Conservation (phyloP, 163 green algal species). For the Chlamydomonas reinhardtii region DNA sequence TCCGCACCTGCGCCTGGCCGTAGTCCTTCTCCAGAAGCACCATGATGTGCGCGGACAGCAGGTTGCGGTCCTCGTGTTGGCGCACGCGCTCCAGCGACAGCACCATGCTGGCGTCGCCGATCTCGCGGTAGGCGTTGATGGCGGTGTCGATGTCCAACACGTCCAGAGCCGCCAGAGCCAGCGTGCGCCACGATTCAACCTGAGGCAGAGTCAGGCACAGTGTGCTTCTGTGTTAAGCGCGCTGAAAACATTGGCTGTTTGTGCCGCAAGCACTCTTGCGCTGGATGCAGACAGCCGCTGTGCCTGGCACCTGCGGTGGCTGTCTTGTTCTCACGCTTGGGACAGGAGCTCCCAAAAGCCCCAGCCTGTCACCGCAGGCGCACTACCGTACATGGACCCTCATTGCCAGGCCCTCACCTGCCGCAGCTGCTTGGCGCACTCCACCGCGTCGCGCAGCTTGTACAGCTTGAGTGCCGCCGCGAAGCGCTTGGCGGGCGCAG, state of each 20-base stretch:
- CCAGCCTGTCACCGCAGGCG: too few relatives aligned
- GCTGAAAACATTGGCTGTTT: too few relatives aligned
- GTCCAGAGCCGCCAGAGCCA: conserved; percentile 69
- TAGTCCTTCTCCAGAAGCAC: conserved; percentile 75
- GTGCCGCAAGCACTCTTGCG: too few relatives aligned
- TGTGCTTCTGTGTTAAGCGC: too few relatives aligned
- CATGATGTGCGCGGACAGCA: conserved; percentile 78
- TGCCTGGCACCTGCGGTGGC: too few relatives aligned
- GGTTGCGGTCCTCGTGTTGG: conserved; percentile 79
- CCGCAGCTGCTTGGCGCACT: conserved; percentile 62
- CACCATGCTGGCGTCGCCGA: conserved; percentile 77
- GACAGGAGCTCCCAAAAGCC: too few relatives aligned
- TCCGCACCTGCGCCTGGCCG: conserved; percentile 69
- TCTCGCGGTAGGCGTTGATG: conserved; percentile 68
- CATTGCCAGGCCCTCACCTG: conserved; percentile 4
- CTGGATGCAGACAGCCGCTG: too few relatives aligned
- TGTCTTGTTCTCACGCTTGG: too few relatives aligned
- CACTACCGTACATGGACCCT: too few relatives aligned
- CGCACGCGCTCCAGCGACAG: conserved; percentile 69
- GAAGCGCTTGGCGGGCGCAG: conserved; percentile 39
- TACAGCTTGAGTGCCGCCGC: conserved; percentile 52
- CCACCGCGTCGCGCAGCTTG: conserved; percentile 63
- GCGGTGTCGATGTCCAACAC: conserved; percentile 75
- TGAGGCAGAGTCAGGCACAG: too few relatives aligned
- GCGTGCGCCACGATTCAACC: conserved; percentile 66